Evolutionary conservation across 106 monocot genomes (phyloP).

Genomic region (Alisma plantagoaquatica): DNA sequence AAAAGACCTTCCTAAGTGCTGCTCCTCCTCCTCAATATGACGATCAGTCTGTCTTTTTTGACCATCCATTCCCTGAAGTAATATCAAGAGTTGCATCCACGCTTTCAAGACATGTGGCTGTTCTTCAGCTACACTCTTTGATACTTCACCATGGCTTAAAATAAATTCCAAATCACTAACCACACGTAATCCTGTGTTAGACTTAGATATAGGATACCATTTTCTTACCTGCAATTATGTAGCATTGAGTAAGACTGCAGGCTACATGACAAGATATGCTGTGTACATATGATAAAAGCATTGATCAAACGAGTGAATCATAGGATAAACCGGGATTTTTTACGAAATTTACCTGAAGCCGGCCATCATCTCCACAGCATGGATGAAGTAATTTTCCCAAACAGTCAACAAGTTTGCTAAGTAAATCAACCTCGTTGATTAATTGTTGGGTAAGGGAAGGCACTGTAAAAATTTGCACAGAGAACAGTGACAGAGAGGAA

Average conservation of each 20-base stretch:
- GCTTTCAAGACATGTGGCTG: constrained; percentile 45
- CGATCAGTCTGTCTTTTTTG: constrained; percentile 55
- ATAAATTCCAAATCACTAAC: constrained; percentile 67
- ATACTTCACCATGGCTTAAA: constrained; percentile 57
- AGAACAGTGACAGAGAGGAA: constrained; percentile 49
- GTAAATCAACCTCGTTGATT: constrained; percentile 37
- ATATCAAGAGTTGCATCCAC: constrained; percentile 55
- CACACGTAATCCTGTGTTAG: constrained; percentile 40
- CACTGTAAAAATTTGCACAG: constrained; percentile 96
- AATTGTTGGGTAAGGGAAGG: constrained; percentile 54
- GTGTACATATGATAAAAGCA: too few species aligned
- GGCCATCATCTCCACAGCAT: constrained; percentile 34
- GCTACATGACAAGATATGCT: too few species aligned
- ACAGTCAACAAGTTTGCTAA: constrained; percentile 41
- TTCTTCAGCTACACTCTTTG: constrained; percentile 40
- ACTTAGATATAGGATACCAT: constrained; percentile 39
- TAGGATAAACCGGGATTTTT: too few species aligned
- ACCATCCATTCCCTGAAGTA: constrained; percentile 79
- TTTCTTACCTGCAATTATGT: constrained; percentile 51
- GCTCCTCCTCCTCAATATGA: constrained; percentile 65
- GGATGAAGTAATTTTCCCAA: constrained; percentile 32
- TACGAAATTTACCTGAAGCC: constrained; percentile 35
- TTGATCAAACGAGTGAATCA: too few species aligned
- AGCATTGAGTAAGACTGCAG: too few species aligned
- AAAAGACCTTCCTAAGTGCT: constrained; percentile 40